A percentile compares a stretch with the other conserved stretches of the same genome.
phyloP scores from a whole-genome alignment of 2,329 filamentous ascomycete genomes.

The Sporothrix dimorphospora region DNA sequence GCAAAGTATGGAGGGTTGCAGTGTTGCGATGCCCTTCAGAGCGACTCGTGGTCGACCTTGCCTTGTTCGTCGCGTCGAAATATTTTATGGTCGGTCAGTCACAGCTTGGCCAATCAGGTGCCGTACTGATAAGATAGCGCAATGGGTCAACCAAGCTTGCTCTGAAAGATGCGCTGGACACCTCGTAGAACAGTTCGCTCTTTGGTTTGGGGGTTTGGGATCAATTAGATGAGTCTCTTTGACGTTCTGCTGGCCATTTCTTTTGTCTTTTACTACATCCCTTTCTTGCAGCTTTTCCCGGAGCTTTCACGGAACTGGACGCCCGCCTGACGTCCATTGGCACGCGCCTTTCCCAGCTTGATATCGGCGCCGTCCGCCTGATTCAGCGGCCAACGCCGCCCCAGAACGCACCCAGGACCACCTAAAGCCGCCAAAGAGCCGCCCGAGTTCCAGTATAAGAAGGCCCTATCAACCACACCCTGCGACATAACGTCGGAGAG shows the following conservation, averaged over 20 bases:
- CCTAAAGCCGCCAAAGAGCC: neutral
- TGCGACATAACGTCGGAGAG: neutral
- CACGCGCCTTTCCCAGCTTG: neutral
- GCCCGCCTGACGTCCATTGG: neutral
- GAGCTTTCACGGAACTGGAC: neutral
- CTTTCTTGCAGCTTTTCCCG: neutral
- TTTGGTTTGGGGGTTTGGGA: neutral
- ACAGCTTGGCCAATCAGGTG: constrained; percentile 29
- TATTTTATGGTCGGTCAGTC: constrained; percentile 28
- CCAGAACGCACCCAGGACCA: neutral
- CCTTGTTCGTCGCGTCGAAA: constrained; percentile 28
- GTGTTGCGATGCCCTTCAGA: neutral
- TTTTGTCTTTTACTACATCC: neutral
- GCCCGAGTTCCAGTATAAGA: constrained; percentile 1
- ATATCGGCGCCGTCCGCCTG: constrained; percentile 27
- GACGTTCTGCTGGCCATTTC: neutral
- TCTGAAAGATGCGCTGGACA: neutral
- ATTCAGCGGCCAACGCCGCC: constrained; percentile 29
- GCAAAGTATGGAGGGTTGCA: neutral
- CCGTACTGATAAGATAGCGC: constrained; percentile 31
- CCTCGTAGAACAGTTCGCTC: no score
- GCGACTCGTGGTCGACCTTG: neutral
- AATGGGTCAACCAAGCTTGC: neutral
- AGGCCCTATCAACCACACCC: neutral
- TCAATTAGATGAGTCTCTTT: neutral